Base-by-base conservation (phyloP, 768 basidiomycete genomes). In the Trametes punicea region DNA sequence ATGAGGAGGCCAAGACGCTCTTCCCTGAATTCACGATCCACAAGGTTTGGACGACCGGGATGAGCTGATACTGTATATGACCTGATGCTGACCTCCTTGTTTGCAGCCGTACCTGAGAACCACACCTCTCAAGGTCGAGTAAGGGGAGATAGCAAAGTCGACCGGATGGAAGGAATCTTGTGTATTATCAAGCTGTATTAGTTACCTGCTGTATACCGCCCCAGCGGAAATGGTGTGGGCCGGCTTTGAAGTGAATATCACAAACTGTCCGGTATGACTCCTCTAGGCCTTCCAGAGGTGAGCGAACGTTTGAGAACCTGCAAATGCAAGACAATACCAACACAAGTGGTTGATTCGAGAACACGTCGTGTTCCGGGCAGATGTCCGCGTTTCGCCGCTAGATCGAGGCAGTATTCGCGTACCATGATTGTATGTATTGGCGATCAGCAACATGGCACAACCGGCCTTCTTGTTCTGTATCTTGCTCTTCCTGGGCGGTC, bases 1-100 rank as follows among this genome's bases (percentile, higher is more conserved):
- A 87, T 69, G 92, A 97, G 23, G 90, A 98, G 73, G 94, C 93
- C 23, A 88, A 91, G 77, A 84, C 83, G 59, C 75, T 97, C 57
- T 98, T 98, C 88, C 92, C 93, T 27, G 76, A 88, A 25, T 80
- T 84, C 74, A 85, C 81, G 20, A 79, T 83, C 52, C 90, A 93
- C 77, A 84, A 88, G 77, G 93, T 92, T 65, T 64, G 70, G 74
- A 55, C 46, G 33, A 33, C 34, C 23, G 40, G 33, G 30, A 33
- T 8, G 10, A 34, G 9, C 6, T 46, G 21, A 18, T 5, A 27
- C 34, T 16, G 39, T 58, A 36, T n/a, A n/a, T n/a, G n/a, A n/a
- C n/a, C n/a, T 30, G 36, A 44, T 33, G 27, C 21, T 34, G 51
- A 57, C 3, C 31, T 45, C 38, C 13, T 23, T 21, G 18, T 26